These are phyloP conservation scores for Achaetomium macrosporum DNA, from an alignment of 2,329 filamentous ascomycete genomes.

Conservation along the genomic window DNA sequence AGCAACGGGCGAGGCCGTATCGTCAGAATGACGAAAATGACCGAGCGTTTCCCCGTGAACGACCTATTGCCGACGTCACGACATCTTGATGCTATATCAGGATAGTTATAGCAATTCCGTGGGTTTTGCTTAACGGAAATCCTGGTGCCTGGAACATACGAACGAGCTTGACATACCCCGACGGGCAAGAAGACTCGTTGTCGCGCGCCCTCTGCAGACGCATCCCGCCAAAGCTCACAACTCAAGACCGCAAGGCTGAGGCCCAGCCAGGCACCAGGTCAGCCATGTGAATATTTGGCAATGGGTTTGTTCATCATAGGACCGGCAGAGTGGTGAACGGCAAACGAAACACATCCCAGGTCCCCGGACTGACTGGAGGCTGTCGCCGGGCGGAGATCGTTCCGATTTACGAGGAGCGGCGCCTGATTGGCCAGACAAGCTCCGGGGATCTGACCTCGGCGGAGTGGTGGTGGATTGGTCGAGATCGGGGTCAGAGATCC, in stretches of 20 bases:
- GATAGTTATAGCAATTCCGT: neutral
- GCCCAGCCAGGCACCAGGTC: neutral
- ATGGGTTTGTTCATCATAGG: neutral
- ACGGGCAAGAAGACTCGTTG: no score
- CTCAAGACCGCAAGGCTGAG: conserved; percentile 1
- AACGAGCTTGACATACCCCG: no score
- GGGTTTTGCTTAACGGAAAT: neutral
- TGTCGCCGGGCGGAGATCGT: conserved; percentile 3
- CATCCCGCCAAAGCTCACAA: neutral
- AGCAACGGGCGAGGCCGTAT: no score
- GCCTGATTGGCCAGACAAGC: conserved; percentile 3
- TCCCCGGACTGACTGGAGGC: neutral
- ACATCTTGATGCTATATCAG: neutral
- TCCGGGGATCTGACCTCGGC: neutral
- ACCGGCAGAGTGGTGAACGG: neutral
- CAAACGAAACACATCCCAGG: neutral
- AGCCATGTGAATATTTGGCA: neutral
- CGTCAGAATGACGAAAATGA: no score
- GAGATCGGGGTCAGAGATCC: neutral
- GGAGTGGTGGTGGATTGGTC: neutral
- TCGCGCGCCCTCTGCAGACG: neutral
- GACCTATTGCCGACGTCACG: neutral
- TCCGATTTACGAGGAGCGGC: conserved; percentile 2
- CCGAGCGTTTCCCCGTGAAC: no score
- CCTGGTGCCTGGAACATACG: neutral